phyloP scores from a whole-genome alignment of 345 rosid species.

The Microcos paniculata region DNA sequence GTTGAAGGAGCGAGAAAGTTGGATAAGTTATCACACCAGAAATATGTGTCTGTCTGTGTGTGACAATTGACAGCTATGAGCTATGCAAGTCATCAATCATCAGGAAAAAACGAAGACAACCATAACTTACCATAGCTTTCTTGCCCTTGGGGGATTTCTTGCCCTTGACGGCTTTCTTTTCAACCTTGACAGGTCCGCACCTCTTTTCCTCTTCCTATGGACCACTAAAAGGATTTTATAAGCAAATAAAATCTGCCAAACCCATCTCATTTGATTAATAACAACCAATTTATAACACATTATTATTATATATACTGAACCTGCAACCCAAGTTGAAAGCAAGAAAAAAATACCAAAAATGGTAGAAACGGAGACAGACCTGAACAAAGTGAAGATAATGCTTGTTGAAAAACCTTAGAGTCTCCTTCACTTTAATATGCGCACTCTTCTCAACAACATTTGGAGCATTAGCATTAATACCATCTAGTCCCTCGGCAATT shows the following conservation, averaged over 20 bases:
- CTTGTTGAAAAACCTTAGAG: conserved; percentile 75
- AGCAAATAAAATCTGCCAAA: conserved; percentile 4
- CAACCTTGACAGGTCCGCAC: conserved; percentile 33
- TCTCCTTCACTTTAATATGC: conserved; percentile 57
- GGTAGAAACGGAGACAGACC: conserved; percentile 34
- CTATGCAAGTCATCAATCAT: not conserved
- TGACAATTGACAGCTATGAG: not conserved
- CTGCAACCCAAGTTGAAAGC: not conserved
- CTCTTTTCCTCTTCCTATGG: conserved; percentile 63
- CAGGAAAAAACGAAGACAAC: not conserved
- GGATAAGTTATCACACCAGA: not conserved
- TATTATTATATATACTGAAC: not conserved
- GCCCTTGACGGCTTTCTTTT: conserved; percentile 19
- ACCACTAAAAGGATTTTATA: conserved; percentile 9
- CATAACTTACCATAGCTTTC: conserved; percentile 36
- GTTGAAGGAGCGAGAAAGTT: not conserved
- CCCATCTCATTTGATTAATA: not conserved
- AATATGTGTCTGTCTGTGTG: no score
- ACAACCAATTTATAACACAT: not conserved
- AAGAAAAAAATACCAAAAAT: not conserved
- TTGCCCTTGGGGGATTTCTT: conserved; percentile 25
- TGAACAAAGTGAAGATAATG: conserved; percentile 78
- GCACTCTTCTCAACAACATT: conserved; percentile 42
- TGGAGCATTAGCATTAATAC: conserved; percentile 1
- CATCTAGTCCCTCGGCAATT: conserved; percentile 4